Evolutionary conservation across 2,329 filamentous ascomycete genomes (phyloP).

Genomic region (Tolypocladium guangdongense): DNA sequence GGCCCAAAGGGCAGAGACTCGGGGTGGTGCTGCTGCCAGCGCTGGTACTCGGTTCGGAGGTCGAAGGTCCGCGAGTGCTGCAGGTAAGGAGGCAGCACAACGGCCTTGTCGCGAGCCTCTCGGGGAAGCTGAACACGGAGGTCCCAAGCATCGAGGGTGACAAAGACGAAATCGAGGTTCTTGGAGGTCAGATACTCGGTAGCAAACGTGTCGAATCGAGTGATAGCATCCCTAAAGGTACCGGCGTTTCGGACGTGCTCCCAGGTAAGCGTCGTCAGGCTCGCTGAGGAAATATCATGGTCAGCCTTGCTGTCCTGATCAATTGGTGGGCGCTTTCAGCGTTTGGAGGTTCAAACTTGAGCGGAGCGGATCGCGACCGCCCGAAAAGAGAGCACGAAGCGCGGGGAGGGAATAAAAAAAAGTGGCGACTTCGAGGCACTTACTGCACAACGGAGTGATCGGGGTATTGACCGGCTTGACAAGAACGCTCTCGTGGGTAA

Average conservation of each 20-base stretch:
- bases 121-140: slow-evolving; percentile 93
- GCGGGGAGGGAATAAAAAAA: slow-evolving; percentile 6
- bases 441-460: slow-evolving; percentile 97
- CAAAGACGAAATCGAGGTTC: slow-evolving; percentile 94
- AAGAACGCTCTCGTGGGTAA: slow-evolving; percentile 89
- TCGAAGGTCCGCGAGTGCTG: slow-evolving; percentile 98
- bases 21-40: slow-evolving; percentile 97
- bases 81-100: slow-evolving; percentile 89
- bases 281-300: slow-evolving; percentile 47
- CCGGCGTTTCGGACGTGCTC: slow-evolving; percentile 97
- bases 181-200: slow-evolving; percentile 83
- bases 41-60: slow-evolving; percentile 91
- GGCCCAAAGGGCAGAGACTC: slow-evolving; percentile 95
- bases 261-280: slow-evolving; percentile 95
- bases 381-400: neutral
- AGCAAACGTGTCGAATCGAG: slow-evolving; percentile 87
- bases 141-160: slow-evolving; percentile 97
- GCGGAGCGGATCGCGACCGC: neutral
- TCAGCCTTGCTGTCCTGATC: neutral
- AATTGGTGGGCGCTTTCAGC: neutral
- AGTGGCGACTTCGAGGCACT: slow-evolving; percentile 32
- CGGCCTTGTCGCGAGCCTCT: slow-evolving; percentile 95
- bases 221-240: slow-evolving; percentile 93
- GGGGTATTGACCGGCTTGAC: slow-evolving; percentile 98
- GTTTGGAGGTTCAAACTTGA: neutral